phyloP scores from a whole-genome alignment of 192 early-diverging fungal genomes.

The Irineochytrium annulatum region DNA sequence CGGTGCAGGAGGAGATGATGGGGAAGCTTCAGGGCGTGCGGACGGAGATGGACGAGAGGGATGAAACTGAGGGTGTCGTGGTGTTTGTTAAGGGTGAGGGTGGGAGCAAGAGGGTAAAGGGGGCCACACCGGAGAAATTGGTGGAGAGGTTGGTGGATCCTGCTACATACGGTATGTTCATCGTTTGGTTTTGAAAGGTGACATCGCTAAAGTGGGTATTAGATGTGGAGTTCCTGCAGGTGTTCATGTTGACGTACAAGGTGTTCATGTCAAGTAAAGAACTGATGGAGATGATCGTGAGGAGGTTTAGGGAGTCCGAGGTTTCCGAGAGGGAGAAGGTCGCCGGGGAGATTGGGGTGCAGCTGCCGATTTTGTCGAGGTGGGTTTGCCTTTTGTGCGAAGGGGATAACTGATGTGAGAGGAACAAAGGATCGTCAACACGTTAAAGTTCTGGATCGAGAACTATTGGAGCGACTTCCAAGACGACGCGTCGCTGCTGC shows the following conservation, averaged over 20 bases:
- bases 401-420: not conserved
- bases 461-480: slow-evolving; percentile 55
- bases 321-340: slow-evolving; percentile 17
- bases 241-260: slow-evolving; percentile 48
- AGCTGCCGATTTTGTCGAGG: slow-evolving; percentile 33
- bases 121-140: slow-evolving; percentile 37
- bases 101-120: slow-evolving; percentile 39
- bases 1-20: slow-evolving; percentile 39
- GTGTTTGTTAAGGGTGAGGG: slow-evolving; percentile 43
- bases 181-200: not conserved
- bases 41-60: slow-evolving; percentile 36
- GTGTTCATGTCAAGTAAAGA: slow-evolving; percentile 35
- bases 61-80: slow-evolving; percentile 37
- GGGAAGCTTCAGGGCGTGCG: slow-evolving; percentile 33
- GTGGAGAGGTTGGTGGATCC: slow-evolving; percentile 50
- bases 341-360: slow-evolving; percentile 15
- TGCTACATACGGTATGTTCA: slow-evolving; percentile 32
- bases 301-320: slow-evolving; percentile 27
- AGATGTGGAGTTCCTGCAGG: slow-evolving; percentile 53
- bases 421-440: slow-evolving; percentile 40
- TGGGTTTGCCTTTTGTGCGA: slow-evolving; percentile 12
- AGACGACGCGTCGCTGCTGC: slow-evolving; percentile 32
- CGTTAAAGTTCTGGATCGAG: slow-evolving; percentile 53
- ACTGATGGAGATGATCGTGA: slow-evolving; percentile 39
- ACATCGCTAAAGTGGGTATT: not conserved